Percentiles rank a stretch among this genome's conserved stretches.
Evolutionary conservation across 306 rosid genomes (phyloP).

Genomic region (Gynostemma pentaphyllum): DNA sequence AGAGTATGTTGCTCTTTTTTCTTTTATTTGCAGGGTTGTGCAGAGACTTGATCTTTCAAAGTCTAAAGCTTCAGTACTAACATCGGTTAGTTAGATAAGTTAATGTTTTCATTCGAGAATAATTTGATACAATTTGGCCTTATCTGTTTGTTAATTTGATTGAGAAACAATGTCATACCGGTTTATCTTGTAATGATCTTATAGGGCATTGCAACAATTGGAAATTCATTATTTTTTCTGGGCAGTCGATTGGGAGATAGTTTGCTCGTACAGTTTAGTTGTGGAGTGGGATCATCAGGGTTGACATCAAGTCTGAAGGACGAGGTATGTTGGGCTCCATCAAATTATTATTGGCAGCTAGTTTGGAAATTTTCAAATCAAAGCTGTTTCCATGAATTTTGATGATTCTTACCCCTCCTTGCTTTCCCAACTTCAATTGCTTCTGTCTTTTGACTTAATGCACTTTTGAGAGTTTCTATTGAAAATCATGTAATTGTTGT

Average conservation of each 20-base stretch:
- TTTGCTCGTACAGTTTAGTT: conserved; percentile 83
- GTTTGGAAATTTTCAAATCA: background rate
- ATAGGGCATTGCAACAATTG: conserved; percentile 75
- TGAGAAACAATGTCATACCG: background rate
- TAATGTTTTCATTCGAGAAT: conserved; percentile 10
- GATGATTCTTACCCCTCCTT: background rate
- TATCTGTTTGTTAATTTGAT: background rate
- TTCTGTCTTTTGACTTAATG: background rate
- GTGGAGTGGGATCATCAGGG: conserved; percentile 54
- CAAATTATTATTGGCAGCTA: conserved; percentile 9
- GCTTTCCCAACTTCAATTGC: background rate
- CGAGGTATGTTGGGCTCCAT: conserved; percentile 48
- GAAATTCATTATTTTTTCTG: conserved; percentile 71
- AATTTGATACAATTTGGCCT: background rate
- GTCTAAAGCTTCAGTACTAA: conserved; percentile 89
- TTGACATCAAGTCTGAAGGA: conserved; percentile 57
- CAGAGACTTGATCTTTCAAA: conserved; percentile 92
- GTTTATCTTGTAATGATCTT: conserved; percentile 15
- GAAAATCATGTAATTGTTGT: background rate
- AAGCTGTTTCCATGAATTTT: background rate
- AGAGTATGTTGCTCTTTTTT: no score
- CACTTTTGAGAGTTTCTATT: background rate
- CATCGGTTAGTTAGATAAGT: conserved; percentile 58
- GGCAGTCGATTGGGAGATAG: conserved; percentile 96
- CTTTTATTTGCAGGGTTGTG: conserved; percentile 67